phyloP scores from a whole-genome alignment of 164 flowering plant species.

The Litsea cubeba region DNA sequence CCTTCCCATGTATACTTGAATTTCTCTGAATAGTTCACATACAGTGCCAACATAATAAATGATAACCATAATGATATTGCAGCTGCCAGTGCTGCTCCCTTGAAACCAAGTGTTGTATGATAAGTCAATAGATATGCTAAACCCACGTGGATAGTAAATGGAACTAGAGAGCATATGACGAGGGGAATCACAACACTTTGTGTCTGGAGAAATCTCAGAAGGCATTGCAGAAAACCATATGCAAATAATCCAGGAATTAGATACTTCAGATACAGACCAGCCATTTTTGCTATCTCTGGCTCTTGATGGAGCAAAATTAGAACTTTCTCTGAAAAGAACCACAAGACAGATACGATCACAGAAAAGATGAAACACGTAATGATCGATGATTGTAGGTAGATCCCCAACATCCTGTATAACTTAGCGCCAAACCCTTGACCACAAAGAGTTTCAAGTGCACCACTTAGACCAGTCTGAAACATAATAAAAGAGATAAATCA shows the following conservation, averaged over 20 bases:
- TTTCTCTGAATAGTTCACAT: slow-evolving; percentile 41
- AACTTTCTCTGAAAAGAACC: slow-evolving; percentile 66
- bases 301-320: slow-evolving; percentile 63
- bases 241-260: slow-evolving; percentile 75
- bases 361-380: slow-evolving; percentile 54
- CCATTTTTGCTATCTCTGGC: slow-evolving; percentile 42
- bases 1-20: slow-evolving; percentile 73
- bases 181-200: slow-evolving; percentile 61
- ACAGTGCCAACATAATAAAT: slow-evolving; percentile 39
- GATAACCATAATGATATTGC: slow-evolving; percentile 74
- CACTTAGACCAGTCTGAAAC: slow-evolving; percentile 67
- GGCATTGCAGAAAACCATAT: slow-evolving; percentile 56
- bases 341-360: slow-evolving; percentile 44
- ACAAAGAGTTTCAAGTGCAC: slow-evolving; percentile 87
- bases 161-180: slow-evolving; percentile 50
- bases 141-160: slow-evolving; percentile 49
- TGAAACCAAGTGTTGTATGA: slow-evolving; percentile 43
- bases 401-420: slow-evolving; percentile 57
- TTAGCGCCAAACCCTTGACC: slow-evolving; percentile 88
- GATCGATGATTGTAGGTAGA: slow-evolving; percentile 73
- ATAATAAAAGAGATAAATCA: neutral
- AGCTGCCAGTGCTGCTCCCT: slow-evolving; percentile 70
- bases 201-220: slow-evolving; percentile 79
- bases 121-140: slow-evolving; percentile 52
- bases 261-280: slow-evolving; percentile 49